Conservation (phyloP, 352 stramenopile species). For the Globisporangium perplexum region DNA sequence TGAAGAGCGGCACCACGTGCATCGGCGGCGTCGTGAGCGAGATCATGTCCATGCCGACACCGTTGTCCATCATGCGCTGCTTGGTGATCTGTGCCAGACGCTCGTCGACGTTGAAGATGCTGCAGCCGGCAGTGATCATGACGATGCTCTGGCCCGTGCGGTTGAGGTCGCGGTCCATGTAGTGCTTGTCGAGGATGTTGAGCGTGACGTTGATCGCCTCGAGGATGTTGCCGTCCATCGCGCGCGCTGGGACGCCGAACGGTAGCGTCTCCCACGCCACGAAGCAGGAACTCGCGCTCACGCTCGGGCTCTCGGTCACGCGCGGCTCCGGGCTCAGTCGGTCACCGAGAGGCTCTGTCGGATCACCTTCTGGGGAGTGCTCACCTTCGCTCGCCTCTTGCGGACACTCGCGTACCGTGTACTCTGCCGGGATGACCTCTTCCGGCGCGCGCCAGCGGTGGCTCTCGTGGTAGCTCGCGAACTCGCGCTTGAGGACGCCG, state of each 20-base stretch:
- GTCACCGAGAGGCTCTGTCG: neutral
- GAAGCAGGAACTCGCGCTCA: constrained; percentile 17
- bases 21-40: constrained; percentile 91
- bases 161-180: constrained; percentile 96
- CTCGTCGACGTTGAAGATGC: constrained; percentile 95
- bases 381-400: neutral
- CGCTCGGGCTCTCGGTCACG: neutral
- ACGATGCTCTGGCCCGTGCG: constrained; percentile 95
- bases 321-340: no score
- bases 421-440: constrained; percentile 39
- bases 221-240: constrained; percentile 95
- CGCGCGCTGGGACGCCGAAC: constrained; percentile 83
- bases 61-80: constrained; percentile 99
- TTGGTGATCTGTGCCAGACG: constrained; percentile 94
- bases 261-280: constrained; percentile 60
- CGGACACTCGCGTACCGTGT: constrained; percentile 12
- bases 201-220: constrained; percentile 98
- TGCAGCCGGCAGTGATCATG: constrained; percentile 92
- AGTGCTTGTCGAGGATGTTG: constrained; percentile 98
- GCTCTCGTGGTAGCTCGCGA: constrained; percentile 87
- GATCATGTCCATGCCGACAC: constrained; percentile 98
- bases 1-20: constrained; percentile 97
- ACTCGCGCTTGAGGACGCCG: constrained; percentile 91
- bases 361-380: neutral
- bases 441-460: constrained; percentile 61